These are phyloP conservation scores for Opeltia flavorubescens DNA, from an alignment of 495 filamentous ascomycete genomes.

Conservation along the genomic window DNA sequence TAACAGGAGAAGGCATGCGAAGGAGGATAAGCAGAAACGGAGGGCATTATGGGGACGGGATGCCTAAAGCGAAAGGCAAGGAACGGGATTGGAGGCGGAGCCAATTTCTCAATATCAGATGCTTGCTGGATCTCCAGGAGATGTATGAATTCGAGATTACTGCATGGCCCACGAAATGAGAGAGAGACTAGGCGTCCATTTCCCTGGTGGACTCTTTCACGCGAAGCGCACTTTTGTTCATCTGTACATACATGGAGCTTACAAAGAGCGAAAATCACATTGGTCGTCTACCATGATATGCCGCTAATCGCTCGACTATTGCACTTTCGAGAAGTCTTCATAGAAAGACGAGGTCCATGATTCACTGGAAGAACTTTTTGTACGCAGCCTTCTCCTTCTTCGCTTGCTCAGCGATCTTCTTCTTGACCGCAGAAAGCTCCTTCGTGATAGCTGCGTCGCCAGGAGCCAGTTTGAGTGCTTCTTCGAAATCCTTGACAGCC, in stretches of 20 bases:
- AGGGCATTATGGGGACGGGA: slow-evolving; percentile 41
- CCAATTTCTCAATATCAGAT: no score
- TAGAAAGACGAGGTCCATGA: no score
- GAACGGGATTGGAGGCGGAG: not conserved
- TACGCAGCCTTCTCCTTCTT: slow-evolving; percentile 83
- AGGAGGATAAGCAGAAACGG: slow-evolving; percentile 59
- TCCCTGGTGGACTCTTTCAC: no score
- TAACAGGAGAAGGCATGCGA: slow-evolving; percentile 48
- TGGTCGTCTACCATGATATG: not conserved
- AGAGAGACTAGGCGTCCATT: no score
- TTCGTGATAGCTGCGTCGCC: slow-evolving; percentile 60
- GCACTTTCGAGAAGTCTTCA: not conserved
- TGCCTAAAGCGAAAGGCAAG: slow-evolving; percentile 11
- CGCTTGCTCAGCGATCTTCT: slow-evolving; percentile 51
- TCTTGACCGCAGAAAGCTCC: slow-evolving; percentile 65
- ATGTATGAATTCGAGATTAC: no score
- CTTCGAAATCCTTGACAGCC: slow-evolving; percentile 63
- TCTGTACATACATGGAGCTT: not conserved
- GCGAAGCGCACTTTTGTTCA: no score
- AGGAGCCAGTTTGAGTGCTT: slow-evolving; percentile 60
- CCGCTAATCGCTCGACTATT: not conserved
- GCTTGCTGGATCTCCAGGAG: no score
- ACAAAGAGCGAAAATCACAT: not conserved
- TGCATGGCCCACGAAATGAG: no score
- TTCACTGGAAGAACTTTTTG: slow-evolving; percentile 76